Percentiles rank a stretch among this genome's conserved stretches.
phyloP scores from a whole-genome alignment of 1,284 basidiomycete genomes.

The Rhodotorula sp. region DNA sequence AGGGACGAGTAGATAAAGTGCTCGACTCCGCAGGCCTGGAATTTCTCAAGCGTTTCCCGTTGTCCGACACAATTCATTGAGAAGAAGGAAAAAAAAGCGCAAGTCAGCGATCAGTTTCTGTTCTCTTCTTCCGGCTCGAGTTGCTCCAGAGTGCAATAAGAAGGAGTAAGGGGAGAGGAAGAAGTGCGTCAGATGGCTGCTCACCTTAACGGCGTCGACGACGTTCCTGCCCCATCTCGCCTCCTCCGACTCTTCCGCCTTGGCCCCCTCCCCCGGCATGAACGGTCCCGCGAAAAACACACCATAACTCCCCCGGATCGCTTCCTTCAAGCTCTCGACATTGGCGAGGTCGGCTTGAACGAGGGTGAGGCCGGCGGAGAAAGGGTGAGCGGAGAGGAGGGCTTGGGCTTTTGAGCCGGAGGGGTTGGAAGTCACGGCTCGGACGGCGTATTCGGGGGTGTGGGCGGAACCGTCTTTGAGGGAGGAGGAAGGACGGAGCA shows the following conservation, averaged over 20 bases:
- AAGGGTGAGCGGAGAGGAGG: conserved; percentile 1
- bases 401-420: conserved; percentile 6
- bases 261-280: not conserved
- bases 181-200: too few relatives aligned
- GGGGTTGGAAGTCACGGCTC: conserved; percentile 17
- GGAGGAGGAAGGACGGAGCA: conserved; percentile 5
- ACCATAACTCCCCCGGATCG: conserved; percentile 6
- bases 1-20: conserved; percentile 20
- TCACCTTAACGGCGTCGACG: conserved; percentile 20
- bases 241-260: conserved; percentile 1
- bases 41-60: too few relatives aligned
- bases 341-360: conserved; percentile 20
- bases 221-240: conserved; percentile 14
- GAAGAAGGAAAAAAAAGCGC: too few relatives aligned
- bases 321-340: conserved; percentile 11
- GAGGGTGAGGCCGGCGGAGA: conserved; percentile 1
- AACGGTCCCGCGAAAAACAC: conserved; percentile 12
- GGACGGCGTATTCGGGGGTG: conserved; percentile 12
- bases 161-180: not conserved
- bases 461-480: not conserved
- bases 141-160: too few relatives aligned
- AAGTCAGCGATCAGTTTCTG: too few relatives aligned
- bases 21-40: conserved; percentile 17
- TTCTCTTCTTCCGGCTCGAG: too few relatives aligned
- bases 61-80: too few relatives aligned